Evolutionary conservation across 2,329 filamentous ascomycete genomes (phyloP).

Genomic region (Apiospora hydei): DNA sequence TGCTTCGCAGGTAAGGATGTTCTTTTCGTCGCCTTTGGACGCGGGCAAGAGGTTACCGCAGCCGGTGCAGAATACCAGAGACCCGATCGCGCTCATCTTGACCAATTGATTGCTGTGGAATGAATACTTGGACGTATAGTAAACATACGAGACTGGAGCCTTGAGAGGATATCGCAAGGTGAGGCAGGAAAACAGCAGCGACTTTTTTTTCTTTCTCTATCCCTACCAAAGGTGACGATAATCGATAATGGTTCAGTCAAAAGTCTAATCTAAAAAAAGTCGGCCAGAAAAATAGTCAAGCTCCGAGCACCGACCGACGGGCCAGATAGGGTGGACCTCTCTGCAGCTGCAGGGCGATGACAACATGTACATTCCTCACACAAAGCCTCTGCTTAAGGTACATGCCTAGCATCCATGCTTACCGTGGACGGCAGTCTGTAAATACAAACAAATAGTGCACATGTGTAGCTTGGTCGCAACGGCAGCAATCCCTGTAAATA

Average conservation of each 20-base stretch:
- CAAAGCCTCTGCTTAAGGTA: background rate
- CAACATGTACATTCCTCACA: conserved; percentile 7
- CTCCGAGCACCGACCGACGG: conserved; percentile 9
- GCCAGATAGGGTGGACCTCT: background rate
- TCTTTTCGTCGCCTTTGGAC: conserved; percentile 78
- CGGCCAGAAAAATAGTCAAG: conserved; percentile 13
- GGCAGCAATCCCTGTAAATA: conserved; percentile 5
- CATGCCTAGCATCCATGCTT: background rate
- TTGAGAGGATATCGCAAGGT: background rate
- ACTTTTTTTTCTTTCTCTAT: conserved; percentile 5
- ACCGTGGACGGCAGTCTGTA: background rate
- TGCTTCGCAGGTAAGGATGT: conserved; percentile 81
- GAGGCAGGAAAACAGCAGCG: background rate
- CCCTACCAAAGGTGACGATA: conserved; percentile 14
- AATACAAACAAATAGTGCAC: conserved; percentile 5
- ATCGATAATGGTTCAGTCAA: background rate
- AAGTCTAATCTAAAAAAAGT: conserved; percentile 5
- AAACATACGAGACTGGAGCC: background rate
- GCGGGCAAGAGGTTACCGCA: conserved; percentile 90
- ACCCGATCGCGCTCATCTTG: conserved; percentile 86
- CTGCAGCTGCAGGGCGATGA: background rate
- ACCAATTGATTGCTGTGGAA: conserved; percentile 26
- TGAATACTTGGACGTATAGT: conserved; percentile 23
- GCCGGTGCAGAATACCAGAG: conserved; percentile 89
- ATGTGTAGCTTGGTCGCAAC: conserved; percentile 1